A percentile compares a stretch with the other conserved stretches of the same genome.
Evolutionary conservation across 805 yeast species (phyloP).

Genomic region (Soucietia sequanensis): DNA sequence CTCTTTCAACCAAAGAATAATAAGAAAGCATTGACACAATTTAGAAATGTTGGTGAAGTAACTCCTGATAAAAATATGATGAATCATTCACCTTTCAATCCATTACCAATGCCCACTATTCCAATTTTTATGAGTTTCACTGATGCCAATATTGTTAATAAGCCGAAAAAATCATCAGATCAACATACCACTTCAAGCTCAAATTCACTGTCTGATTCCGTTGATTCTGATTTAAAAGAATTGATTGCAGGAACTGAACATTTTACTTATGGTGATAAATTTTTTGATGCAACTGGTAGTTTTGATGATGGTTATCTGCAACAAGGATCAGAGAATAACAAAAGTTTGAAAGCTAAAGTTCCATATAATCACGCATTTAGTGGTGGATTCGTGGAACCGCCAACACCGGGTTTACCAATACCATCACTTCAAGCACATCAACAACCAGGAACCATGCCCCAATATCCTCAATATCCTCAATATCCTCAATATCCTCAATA

Average conservation of each 20-base stretch:
- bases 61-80: constrained; percentile 22
- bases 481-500: too few relatives aligned
- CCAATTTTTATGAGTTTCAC: neutral
- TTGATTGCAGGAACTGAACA: constrained; percentile 16
- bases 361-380: too few relatives aligned
- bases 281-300: constrained; percentile 7
- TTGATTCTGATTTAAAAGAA: constrained; percentile 12
- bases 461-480: too few relatives aligned
- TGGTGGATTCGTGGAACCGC: too few relatives aligned
- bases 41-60: constrained; percentile 14
- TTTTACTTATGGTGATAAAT: constrained; percentile 13
- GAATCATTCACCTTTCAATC: constrained; percentile 23
- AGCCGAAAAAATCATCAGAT: neutral
- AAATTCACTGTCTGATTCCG: constrained; percentile 2
- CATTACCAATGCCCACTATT: constrained; percentile 14
- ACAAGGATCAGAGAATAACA: too few relatives aligned
- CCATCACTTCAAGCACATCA: too few relatives aligned
- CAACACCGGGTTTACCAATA: too few relatives aligned
- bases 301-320: too few relatives aligned
- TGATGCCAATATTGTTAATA: too few relatives aligned
- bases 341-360: too few relatives aligned
- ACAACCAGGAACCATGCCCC: too few relatives aligned
- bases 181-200: neutral
- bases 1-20: constrained; percentile 11
- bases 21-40: constrained; percentile 8